These are phyloP conservation scores for Orbilia ellipsospora DNA, from an alignment of 2,329 filamentous ascomycete species.

Conservation along the genomic window DNA sequence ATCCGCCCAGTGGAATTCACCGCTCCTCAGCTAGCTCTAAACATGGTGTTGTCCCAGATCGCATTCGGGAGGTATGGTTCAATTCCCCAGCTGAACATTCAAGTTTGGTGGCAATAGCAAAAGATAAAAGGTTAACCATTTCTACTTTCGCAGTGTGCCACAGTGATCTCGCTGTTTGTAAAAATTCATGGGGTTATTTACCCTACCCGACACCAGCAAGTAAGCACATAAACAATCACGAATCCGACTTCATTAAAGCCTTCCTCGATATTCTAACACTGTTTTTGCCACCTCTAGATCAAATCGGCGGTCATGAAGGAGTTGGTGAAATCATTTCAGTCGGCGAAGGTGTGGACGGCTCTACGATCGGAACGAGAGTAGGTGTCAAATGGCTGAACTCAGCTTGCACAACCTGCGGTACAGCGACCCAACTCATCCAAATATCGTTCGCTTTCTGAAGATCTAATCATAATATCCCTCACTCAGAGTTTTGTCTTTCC, in stretches of 20 bases:
- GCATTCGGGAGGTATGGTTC: conserved; percentile 30
- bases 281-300: conserved; percentile 10
- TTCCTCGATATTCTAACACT: not conserved
- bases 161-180: conserved; percentile 59
- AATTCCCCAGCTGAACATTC: not conserved
- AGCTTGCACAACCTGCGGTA: conserved; percentile 57
- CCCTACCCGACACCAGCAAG: conserved; percentile 43
- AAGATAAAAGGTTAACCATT: not conserved
- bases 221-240: not conserved
- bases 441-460: too few species aligned
- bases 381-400: conserved; percentile 58
- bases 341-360: conserved; percentile 47
- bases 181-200: conserved; percentile 55
- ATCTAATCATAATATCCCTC: not conserved
- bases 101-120: not conserved
- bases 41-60: conserved; percentile 10
- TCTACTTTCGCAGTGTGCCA: conserved; percentile 57
- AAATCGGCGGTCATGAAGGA: conserved; percentile 58
- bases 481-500: conserved; percentile 56
- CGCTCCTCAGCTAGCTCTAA: too few species aligned
- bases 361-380: conserved; percentile 54
- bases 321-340: conserved; percentile 56
- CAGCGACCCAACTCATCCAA: too few species aligned
- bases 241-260: not conserved
- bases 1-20: too few species aligned